Evolutionary conservation across 192 early-diverging fungal genomes (phyloP).

Genomic region (Umbelopsis vinacea): DNA sequence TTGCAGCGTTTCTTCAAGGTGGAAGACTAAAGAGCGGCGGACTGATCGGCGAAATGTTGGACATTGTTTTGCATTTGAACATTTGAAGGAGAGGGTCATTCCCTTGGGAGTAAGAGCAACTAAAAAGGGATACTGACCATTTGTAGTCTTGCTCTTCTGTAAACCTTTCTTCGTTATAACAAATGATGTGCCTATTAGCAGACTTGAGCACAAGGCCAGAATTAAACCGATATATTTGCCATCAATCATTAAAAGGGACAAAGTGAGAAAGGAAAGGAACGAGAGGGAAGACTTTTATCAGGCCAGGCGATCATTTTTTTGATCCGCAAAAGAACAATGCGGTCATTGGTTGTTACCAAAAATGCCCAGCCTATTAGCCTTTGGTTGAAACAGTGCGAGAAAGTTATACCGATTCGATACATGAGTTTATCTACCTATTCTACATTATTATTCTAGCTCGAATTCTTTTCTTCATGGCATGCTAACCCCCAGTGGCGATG

Average conservation of each 20-base stretch:
- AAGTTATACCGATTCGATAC: no score
- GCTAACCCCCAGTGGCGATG: neutral
- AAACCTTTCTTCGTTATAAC: slow-evolving; percentile 94
- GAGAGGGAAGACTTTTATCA: neutral
- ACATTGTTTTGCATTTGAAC: neutral
- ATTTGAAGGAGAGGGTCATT: neutral
- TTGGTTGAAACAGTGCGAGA: neutral
- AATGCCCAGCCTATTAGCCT: neutral
- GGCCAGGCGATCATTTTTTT: neutral
- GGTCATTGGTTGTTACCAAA: slow-evolving; percentile 18
- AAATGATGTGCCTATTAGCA: slow-evolving; percentile 90
- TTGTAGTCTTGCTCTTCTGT: slow-evolving; percentile 67
- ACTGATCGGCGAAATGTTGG: no score
- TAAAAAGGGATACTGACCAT: slow-evolving; percentile 35
- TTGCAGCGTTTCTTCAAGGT: no score
- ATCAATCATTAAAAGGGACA: slow-evolving; percentile 33
- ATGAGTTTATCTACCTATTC: neutral
- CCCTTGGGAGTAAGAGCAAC: neutral
- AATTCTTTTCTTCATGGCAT: neutral
- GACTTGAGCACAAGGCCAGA: slow-evolving; percentile 83
- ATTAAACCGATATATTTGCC: slow-evolving; percentile 85
- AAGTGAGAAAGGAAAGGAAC: neutral
- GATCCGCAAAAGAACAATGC: slow-evolving; percentile 2
- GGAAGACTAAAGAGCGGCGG: no score
- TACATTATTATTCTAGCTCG: neutral